These are phyloP conservation scores for Eucalyptus guilfoylei DNA, from an alignment of 345 rosid genomes.

Conservation along the genomic window DNA sequence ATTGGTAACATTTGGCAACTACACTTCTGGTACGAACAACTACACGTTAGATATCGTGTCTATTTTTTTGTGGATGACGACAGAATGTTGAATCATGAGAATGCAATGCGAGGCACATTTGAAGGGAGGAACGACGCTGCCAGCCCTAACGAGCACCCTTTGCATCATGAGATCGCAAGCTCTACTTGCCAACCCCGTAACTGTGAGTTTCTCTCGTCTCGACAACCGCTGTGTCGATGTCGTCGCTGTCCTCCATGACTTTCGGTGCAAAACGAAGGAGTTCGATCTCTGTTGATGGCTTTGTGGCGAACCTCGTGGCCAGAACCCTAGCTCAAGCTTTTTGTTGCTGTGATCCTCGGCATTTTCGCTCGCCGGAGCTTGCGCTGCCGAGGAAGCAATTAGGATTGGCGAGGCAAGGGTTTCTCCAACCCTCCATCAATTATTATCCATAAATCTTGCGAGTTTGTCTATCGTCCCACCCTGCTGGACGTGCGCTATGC, in stretches of 20 bases:
- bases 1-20: not conserved
- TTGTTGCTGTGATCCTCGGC: not conserved
- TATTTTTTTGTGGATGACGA: accelerated
- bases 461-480: not conserved
- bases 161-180: not conserved
- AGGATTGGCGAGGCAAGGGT: not conserved
- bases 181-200: not conserved
- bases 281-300: not conserved
- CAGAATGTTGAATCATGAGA: not conserved
- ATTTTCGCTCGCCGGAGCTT: not conserved
- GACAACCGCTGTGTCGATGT: not conserved
- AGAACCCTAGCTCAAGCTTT: not conserved
- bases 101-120: not conserved
- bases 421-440: not conserved
- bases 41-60: not conserved
- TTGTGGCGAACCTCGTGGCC: not conserved
- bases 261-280: not conserved
- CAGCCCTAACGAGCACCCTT: not conserved
- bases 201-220: not conserved
- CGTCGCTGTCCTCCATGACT: not conserved
- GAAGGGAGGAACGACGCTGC: not conserved
- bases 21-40: not conserved
- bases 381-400: not conserved
- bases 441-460: not conserved
- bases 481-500: not conserved